Conservation (phyloP, 2,329 filamentous ascomycete genomes). For the Clarireedia hainanense region DNA sequence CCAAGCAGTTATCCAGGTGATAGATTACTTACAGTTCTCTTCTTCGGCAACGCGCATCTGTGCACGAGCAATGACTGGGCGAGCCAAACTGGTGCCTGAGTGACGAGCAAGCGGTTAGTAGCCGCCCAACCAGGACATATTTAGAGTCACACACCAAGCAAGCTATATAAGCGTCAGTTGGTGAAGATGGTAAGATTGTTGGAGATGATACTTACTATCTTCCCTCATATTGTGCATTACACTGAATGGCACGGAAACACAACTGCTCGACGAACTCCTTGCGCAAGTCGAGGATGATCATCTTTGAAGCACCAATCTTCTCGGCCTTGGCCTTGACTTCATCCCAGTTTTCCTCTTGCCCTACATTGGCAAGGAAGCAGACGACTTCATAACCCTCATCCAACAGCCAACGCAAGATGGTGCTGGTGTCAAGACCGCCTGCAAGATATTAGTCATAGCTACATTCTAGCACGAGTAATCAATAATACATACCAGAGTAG, state of each 20-base stretch:
- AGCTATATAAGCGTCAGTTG: constrained; percentile 18
- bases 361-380: constrained; percentile 59
- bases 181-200: too few species aligned
- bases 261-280: constrained; percentile 74
- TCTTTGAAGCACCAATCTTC: constrained; percentile 29
- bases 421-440: constrained; percentile 38
- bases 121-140: background rate
- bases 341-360: constrained; percentile 67
- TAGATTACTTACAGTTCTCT: constrained; percentile 41
- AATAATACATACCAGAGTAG: too few species aligned
- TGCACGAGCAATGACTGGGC: constrained; percentile 61
- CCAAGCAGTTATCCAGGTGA: constrained; percentile 45
- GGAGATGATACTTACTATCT: constrained; percentile 33
- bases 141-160: constrained; percentile 38
- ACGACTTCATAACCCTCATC: constrained; percentile 41
- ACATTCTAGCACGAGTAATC: background rate
- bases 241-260: constrained; percentile 66
- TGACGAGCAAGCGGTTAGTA: background rate
- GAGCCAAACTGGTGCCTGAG: constrained; percentile 53
- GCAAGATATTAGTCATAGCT: too few species aligned
- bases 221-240: constrained; percentile 63
- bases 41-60: constrained; percentile 58
- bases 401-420: constrained; percentile 38
- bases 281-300: background rate
- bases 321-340: constrained; percentile 65